Base-by-base conservation (phyloP, 768 basidiomycete species). In the Sarcodon aspratus region DNA sequence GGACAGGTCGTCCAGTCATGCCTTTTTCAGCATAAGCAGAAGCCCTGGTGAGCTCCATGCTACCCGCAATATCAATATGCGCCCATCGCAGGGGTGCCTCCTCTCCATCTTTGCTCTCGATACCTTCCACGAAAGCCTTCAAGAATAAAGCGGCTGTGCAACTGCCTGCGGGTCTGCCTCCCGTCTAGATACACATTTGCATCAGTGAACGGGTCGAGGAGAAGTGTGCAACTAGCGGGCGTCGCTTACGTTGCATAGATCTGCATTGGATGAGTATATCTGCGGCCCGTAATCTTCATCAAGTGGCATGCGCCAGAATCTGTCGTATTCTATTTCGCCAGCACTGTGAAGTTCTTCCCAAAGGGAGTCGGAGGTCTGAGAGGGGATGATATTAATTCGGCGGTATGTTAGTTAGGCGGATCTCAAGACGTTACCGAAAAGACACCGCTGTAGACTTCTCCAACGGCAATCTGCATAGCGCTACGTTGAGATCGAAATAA, bases 271-370 rank as follows among this genome's bases (percentile, higher is more conserved):
- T 7, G 71, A 72, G 60, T 80, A 64, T 56, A 94, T 92, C 61
- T 88, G 87, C 9, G 79, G 75, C 1, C 76, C 79, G 54, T 73
- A 94, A 49, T 82, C 86, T 40, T 89, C 86, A 56, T 88, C 82
- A 47, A 94, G 76, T 9, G 90, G 90, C 81, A 93, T 79, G 27
- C 90, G 78, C 90, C 90, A 93, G 73, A 94, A 82, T 48, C 80
- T 79, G 64, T 91, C 88, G 58, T 84, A 76, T 57, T 89, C 85
- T 11, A 66, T 63, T 66, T 81, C 77, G 9, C 86, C 88, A 2
- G 90, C 88, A 2, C 60, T 68, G 52, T 78, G 69, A 9, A 94
- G 74, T 48, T 75, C 69, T 35, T 74, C 57, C 86, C 87, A 93
- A 15, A 94, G 79, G 18, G 70, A 64, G 53, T 88, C 82, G 3